These are phyloP conservation scores for Aspergillus diversus DNA, from an alignment of 495 filamentous ascomycete species.

Conservation along the genomic window DNA sequence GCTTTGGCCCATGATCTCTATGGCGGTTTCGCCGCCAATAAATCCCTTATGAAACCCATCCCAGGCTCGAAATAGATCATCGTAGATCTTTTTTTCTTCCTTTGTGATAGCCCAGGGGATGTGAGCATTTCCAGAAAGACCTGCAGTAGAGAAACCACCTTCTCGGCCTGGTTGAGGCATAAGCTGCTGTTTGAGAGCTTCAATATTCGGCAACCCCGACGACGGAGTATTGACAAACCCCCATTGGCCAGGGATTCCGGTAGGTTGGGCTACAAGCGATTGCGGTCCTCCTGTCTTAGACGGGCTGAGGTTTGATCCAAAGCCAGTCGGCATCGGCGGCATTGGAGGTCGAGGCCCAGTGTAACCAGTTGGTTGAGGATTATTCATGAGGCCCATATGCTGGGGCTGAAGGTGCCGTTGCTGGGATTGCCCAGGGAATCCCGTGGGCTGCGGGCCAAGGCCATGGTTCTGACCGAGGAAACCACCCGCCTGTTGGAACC, in stretches of 20 bases:
- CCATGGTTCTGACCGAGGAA: slow-evolving; percentile 38
- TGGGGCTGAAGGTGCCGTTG: slow-evolving; percentile 49
- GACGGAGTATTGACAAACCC: slow-evolving; percentile 93
- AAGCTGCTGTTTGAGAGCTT: slow-evolving; percentile 91
- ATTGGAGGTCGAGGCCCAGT: slow-evolving; percentile 84
- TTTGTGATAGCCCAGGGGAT: slow-evolving; percentile 99
- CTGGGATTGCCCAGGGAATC: slow-evolving; percentile 45
- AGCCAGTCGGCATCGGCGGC: slow-evolving; percentile 93
- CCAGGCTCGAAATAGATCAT: slow-evolving; percentile 94
- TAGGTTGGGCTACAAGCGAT: slow-evolving; percentile 89
- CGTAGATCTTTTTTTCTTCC: slow-evolving; percentile 96
- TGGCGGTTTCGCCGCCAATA: slow-evolving; percentile 89
- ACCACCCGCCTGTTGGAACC: slow-evolving; percentile 62
- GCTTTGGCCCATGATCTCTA: slow-evolving; percentile 97
- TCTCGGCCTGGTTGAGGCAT: slow-evolving; percentile 97
- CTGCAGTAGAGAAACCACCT: slow-evolving; percentile 84
- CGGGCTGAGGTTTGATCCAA: slow-evolving; percentile 67
- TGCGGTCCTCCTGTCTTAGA: slow-evolving; percentile 60
- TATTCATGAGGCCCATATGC: slow-evolving; percentile 52
- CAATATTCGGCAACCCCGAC: slow-evolving; percentile 89
- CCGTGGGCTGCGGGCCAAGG: slow-evolving; percentile 44
- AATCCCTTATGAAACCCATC: slow-evolving; percentile 94
- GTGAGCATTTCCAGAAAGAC: slow-evolving; percentile 88
- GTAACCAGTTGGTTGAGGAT: slow-evolving; percentile 65
- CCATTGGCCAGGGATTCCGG: slow-evolving; percentile 95